A percentile compares a stretch with the other conserved stretches of the same genome.
phyloP scores from a whole-genome alignment of 1,139 yeast genomes.

The Sugiyamaella grinbergsii region DNA sequence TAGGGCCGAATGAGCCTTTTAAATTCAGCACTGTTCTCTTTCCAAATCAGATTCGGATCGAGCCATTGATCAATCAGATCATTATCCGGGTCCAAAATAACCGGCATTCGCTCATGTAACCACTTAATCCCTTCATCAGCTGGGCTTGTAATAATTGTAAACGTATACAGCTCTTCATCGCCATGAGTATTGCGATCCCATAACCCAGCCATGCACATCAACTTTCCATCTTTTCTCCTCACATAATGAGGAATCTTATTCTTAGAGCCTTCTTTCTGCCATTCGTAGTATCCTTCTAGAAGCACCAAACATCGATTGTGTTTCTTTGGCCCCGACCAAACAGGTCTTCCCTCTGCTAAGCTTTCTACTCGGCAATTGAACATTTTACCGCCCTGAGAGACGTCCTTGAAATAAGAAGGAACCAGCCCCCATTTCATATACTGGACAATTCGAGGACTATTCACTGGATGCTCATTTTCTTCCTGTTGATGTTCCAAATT shows the following conservation, averaged over 20 bases:
- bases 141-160: conserved; percentile 72
- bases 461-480: not conserved
- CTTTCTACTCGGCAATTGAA: conserved; percentile 43
- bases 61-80: conserved; percentile 65
- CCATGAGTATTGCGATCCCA: conserved; percentile 47
- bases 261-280: conserved; percentile 50
- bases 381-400: conserved; percentile 37
- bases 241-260: conserved; percentile 65
- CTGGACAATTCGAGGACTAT: conserved; percentile 28
- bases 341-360: conserved; percentile 32
- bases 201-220: conserved; percentile 74
- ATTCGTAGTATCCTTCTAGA: conserved; percentile 82
- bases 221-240: conserved; percentile 51
- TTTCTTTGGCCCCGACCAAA: conserved; percentile 40
- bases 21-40: conserved; percentile 39
- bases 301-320: conserved; percentile 66
- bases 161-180: conserved; percentile 49
- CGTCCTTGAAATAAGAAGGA: conserved; percentile 53
- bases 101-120: conserved; percentile 80
- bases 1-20: conserved; percentile 24
- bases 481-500: conserved; percentile 1
- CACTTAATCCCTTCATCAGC: conserved; percentile 63
- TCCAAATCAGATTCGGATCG: conserved; percentile 47
- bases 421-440: conserved; percentile 65
- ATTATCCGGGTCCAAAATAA: conserved; percentile 60